Evolutionary conservation across 176 grass and related monocot species (phyloP), one percentile per base, ranked within the genome.

Genomic region (Musa acuminata): DNA sequence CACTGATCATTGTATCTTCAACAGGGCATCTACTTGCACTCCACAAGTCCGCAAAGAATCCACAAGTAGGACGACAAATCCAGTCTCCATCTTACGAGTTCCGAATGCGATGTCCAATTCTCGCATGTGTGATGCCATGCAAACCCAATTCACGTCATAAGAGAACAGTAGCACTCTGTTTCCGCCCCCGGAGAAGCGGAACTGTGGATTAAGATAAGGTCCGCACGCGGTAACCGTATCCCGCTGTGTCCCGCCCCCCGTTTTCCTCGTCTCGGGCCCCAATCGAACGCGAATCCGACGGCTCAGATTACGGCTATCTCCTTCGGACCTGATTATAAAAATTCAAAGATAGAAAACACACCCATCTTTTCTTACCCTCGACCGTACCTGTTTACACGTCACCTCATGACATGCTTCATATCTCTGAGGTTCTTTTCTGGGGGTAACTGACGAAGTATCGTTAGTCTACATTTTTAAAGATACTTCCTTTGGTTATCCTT

Each of bases 201-300:
- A 17, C 10, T 21, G 25, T n/a, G 19, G 55, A 62, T 13, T 35
- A 13, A 67, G 24, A 35, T 16, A 12, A 35, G 27, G 64, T 67
- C 12, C 13, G 13, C 19, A 26, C 3, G 12, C 24, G 26, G 26
- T 35, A 11, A 48, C 1, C 12, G 5, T 48, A 43, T 35, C 29
- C 14, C 12, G 0, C 16, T 29, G 20, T 2, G 11, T 16, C 22
- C 8, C 77, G 52, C 65, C 65, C 65, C 13, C 53, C 14, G 77
- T 79, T 79, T 53, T 79, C 64, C 26, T 49, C 65, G 52, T 59
- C 25, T 24, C 29, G 29, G 29, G 29, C 29, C 26, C 64, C 64
- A 25, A 29, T 43, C 43, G 6, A 8, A 10, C 67, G 8, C 16
- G 17, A 70, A 70, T 50, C 51, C 67, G 17, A 20, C 67, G 67